phyloP scores from a whole-genome alignment of 208 protist species.

The Acanthamoeba lenticulata region DNA sequence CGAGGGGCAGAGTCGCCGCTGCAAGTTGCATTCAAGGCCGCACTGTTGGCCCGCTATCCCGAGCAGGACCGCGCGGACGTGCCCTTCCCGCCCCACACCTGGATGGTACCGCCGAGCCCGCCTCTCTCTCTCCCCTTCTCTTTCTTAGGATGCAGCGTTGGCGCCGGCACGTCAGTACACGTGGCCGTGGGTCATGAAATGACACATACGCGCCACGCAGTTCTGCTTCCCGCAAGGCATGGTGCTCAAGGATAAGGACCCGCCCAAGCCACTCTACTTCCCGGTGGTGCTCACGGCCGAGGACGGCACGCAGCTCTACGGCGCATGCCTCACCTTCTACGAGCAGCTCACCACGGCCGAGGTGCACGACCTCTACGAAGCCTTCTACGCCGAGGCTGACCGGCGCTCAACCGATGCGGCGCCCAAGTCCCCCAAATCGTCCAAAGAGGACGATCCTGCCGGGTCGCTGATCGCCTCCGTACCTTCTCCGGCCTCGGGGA shows the following conservation, averaged over 20 bases:
- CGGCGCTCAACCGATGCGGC: too few species aligned
- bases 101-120: background rate
- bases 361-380: background rate
- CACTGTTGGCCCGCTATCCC: conserved; percentile 15
- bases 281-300: conserved; percentile 32
- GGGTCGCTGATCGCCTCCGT: too few species aligned
- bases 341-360: background rate
- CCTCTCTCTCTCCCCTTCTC: background rate
- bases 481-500: too few species aligned
- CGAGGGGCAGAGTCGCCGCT: background rate
- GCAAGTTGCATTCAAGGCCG: conserved; percentile 38
- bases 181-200: background rate
- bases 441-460: too few species aligned
- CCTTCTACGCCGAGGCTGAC: background rate
- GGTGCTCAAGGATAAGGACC: background rate
- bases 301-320: conserved; percentile 48
- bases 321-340: conserved; percentile 40
- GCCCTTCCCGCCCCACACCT: background rate
- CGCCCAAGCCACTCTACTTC: conserved; percentile 34
- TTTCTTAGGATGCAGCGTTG: background rate
- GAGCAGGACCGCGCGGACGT: conserved; percentile 5
- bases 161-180: background rate
- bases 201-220: background rate
- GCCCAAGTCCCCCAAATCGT: too few species aligned
- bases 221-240: conserved; percentile 42